Base-by-base conservation (phyloP, 192 early-diverging fungal genomes). In the Coemansia sp. region DNA sequence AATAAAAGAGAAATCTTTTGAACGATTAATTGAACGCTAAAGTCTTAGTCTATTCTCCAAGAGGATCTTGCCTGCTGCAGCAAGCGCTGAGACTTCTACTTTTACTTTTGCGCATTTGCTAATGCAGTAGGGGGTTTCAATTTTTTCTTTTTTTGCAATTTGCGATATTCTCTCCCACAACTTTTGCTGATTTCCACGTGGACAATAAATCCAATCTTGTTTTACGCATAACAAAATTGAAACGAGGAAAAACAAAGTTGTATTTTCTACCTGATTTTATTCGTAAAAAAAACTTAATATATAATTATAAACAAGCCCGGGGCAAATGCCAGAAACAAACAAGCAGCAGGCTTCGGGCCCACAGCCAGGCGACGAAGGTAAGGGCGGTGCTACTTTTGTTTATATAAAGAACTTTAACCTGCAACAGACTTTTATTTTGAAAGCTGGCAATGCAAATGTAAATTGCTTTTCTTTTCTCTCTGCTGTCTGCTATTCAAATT, bases 321-420 rank as follows among this genome's bases (percentile, higher is more conserved):
- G 5, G 20, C 10, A 38, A 60, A 67, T 67, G 66, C 38, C 65
- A 8, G 34, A 61, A 28, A 12, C 29, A 49, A 63, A 38, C 51
- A 40, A 61, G 25, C 68, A 61, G 52, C 63, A 55, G 16, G 63
- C 63, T 16, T 63, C 63, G 42, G 63, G 62, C 42, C 56, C 33
- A 51, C 61, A 61, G 7, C 73, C 73, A 14, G 73, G 73, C 28
- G 73, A 75, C 54, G 73, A 75, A 66, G 67, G 67, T 75, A 75
- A 65, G 72, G 10, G 25, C 51, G 25, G n/a, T 8, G 3, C 8
- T 18, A 28, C 3, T 28, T 28, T 28, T 54, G 18, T 18, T 18
- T 18, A 22, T 14, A 28, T 54, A 10, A 54, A 11, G 28, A 22
- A 25, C 48, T 49, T 18, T 49, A 55, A 28, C 54, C 54, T 25